Conservation (phyloP, 768 basidiomycete species). For the Crepidotus variabilis region DNA sequence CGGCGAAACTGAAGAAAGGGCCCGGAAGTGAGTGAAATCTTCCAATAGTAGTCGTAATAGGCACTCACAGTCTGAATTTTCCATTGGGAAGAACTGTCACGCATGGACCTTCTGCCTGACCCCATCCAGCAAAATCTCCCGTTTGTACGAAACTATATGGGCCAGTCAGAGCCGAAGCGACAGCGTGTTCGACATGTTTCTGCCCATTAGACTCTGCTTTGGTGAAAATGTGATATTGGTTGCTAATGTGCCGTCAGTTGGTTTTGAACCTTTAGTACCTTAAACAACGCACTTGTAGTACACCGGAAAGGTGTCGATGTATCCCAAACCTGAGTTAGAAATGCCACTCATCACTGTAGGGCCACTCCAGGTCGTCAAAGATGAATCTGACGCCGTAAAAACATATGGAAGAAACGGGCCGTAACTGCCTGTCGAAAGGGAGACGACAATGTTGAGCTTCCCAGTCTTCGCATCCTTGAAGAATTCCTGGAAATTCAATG, state of each 20-base stretch:
- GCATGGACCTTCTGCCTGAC: conserved; percentile 29
- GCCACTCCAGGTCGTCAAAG: conserved; percentile 25
- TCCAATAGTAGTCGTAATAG: background rate
- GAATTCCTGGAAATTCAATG: conserved; percentile 23
- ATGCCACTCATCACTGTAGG: conserved; percentile 31
- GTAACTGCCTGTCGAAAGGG: conserved; percentile 32
- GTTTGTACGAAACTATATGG: conserved; percentile 31
- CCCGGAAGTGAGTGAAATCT: background rate
- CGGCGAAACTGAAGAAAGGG: conserved; percentile 20
- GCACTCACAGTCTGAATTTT: conserved; percentile 26
- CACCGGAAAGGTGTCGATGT: conserved; percentile 32
- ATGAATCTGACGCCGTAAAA: conserved; percentile 27
- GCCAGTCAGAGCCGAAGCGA: conserved; percentile 27
- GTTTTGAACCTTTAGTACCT: background rate
- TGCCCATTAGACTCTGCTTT: conserved; percentile 30
- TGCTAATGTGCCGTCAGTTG: conserved; percentile 11
- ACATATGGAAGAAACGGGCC: conserved; percentile 32
- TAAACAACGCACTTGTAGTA: conserved; percentile 24
- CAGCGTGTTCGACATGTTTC: conserved; percentile 29
- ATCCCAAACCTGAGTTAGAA: conserved; percentile 29
- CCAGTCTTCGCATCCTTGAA: conserved; percentile 32
- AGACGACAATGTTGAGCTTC: conserved; percentile 28
- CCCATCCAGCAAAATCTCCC: conserved; percentile 32
- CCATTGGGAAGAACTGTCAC: conserved; percentile 28
- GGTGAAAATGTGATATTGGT: conserved; percentile 30